phyloP scores from a whole-genome alignment of 305 asterid genomes.

The Solanum chacoense region DNA sequence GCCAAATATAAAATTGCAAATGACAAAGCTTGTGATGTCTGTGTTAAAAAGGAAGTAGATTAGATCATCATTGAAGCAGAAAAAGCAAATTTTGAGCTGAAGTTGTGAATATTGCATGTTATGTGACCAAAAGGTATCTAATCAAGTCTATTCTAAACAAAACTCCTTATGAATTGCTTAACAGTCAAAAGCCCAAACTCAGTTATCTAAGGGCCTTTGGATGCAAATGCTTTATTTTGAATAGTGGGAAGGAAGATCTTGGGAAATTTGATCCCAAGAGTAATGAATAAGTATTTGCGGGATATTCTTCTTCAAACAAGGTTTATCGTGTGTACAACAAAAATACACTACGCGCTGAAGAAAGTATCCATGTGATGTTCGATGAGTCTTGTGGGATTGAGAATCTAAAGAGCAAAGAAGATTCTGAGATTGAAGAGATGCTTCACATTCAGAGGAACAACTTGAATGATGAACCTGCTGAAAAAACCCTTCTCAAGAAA shows the following conservation, averaged over 20 bases:
- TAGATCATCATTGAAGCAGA: too few species aligned
- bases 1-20: not conserved
- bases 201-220: not conserved
- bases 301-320: not conserved
- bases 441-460: too few species aligned
- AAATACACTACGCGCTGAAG: fast-evolving
- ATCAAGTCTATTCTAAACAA: not conserved
- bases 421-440: not conserved
- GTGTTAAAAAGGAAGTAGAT: not conserved
- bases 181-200: not conserved
- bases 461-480: too few species aligned
- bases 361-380: not conserved
- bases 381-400: not conserved
- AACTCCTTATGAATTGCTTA: not conserved
- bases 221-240: not conserved
- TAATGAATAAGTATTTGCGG: not conserved
- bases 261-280: not conserved
- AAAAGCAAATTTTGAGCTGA: too few species aligned
- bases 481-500: too few species aligned
- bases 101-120: not conserved
- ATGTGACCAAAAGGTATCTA: not conserved
- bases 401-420: not conserved
- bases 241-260: not conserved
- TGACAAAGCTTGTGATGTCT: not conserved
- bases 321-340: not conserved